Conservation (phyloP, 345 rosid species). For the Brassica incana region DNA sequence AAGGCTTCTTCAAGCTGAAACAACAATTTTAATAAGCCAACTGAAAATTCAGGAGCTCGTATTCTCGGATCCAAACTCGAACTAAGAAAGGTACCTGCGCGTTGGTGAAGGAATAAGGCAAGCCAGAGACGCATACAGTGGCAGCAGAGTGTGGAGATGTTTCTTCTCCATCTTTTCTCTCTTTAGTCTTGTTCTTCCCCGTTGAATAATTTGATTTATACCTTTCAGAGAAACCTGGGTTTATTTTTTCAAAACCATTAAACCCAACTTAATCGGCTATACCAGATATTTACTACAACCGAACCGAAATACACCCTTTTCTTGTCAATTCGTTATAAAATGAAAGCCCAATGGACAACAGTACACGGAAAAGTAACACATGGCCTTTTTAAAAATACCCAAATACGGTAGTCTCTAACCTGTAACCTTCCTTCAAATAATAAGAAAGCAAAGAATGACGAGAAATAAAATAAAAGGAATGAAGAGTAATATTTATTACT, state of each 20-base stretch:
- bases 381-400: too few relatives aligned
- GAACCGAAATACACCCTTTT: not conserved
- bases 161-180: constrained; percentile 47
- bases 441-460: too few relatives aligned
- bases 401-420: too few relatives aligned
- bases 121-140: constrained; percentile 77
- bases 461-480: too few relatives aligned
- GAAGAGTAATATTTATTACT: too few relatives aligned
- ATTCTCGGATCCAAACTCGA: not conserved
- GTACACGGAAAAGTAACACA: too few relatives aligned
- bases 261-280: not conserved
- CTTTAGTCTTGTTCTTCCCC: constrained; percentile 49
- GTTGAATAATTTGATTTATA: constrained; percentile 13
- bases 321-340: too few relatives aligned
- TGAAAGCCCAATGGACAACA: too few relatives aligned
- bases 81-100: constrained; percentile 52
- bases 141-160: constrained; percentile 59
- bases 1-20: constrained; percentile 84
- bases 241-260: not conserved
- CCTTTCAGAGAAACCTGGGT: constrained; percentile 2
- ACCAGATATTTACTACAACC: not conserved
- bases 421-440: too few relatives aligned
- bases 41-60: not conserved
- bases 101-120: constrained; percentile 83
- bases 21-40: not conserved